Base-by-base conservation (phyloP, 2,329 filamentous ascomycete genomes). In the Fusarium longipes region DNA sequence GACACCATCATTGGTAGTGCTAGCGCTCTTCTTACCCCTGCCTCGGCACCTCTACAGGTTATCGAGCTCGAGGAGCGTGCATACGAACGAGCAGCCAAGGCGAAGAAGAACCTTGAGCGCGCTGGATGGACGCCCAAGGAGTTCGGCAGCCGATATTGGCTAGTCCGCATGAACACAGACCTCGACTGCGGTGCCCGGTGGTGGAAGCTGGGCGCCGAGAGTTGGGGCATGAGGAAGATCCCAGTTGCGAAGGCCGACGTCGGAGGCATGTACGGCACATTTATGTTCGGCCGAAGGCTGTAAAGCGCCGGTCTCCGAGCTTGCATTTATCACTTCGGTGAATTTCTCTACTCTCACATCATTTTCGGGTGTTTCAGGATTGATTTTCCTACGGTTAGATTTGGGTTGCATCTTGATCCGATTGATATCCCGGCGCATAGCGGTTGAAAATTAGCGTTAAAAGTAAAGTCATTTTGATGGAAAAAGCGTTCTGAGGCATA, bases 241-340 rank as follows among this genome's bases (percentile, higher is more conserved):
- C 96, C 95, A n/a, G 90, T 98, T 70, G 93, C 92, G 25, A 88
- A 89, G 74, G 93, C 94, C 52, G 95, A 98, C 77, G 91, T 98
- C 25, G 96, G 97, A 72, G 93, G 93, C 65, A 96, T 97, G 75
- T 97, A 98, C 75, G 96, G 96, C 22, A 86, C 82, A 24, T 88
- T 86, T 73, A 89, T 89, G 86, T 89, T 88, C 78, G 85, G 85
- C 73, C 80, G 85, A 69, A 84, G 85, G 74, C 77, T 88, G 57
- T 88, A 77, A 81, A 59, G 77, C 80, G 55, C 43, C 54, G 54
- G 60, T 36, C 47, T 59, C 68, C 53, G 57, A 67, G 49, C 56
- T 86, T 76, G 80, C 49, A 36, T 80, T 54, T 33, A 48, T 51
- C 33, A 39, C 50, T 64, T 52, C 15, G 22, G 36, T 33, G 55